These are phyloP conservation scores for Mycena floridula DNA, from an alignment of 768 basidiomycete genomes.

Conservation along the genomic window DNA sequence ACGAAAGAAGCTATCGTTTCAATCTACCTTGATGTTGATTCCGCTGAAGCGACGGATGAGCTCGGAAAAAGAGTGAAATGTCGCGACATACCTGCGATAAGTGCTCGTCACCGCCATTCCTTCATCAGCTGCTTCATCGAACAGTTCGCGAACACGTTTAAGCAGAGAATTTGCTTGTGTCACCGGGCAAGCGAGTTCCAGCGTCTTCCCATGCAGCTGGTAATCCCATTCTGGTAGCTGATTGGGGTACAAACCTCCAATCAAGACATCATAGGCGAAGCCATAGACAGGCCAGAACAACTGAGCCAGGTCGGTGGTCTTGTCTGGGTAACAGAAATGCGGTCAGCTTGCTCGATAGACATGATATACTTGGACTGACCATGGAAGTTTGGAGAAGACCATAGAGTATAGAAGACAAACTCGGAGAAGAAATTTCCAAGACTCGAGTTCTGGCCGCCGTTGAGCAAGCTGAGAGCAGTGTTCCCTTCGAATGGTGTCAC, in stretches of 20 bases:
- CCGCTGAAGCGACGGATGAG: too few relatives aligned
- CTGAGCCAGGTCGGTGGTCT: slow-evolving; percentile 21
- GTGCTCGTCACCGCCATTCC: slow-evolving; percentile 30
- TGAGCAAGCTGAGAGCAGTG: slow-evolving; percentile 21
- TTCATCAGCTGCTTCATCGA: slow-evolving; percentile 25
- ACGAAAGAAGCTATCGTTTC: too few relatives aligned
- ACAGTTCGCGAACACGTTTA: slow-evolving; percentile 24
- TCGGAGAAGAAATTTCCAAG: slow-evolving; percentile 25
- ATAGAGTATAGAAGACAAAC: slow-evolving; percentile 24
- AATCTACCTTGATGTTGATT: slow-evolving; percentile 26
- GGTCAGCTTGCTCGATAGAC: background rate
- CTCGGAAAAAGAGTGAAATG: too few relatives aligned
- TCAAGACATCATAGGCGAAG: slow-evolving; percentile 31
- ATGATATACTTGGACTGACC: slow-evolving; percentile 12
- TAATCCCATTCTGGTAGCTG: slow-evolving; percentile 29
- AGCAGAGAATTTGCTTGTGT: slow-evolving; percentile 24
- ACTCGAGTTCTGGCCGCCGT: slow-evolving; percentile 27
- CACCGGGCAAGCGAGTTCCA: slow-evolving; percentile 28
- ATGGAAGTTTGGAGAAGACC: slow-evolving; percentile 29
- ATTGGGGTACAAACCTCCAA: slow-evolving; percentile 28
- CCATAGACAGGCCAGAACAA: slow-evolving; percentile 29
- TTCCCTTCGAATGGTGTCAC: slow-evolving; percentile 23
- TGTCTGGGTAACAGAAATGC: slow-evolving; percentile 14
- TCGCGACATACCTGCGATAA: slow-evolving; percentile 21
- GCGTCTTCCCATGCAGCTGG: slow-evolving; percentile 25